A percentile compares a stretch with the other conserved stretches of the same genome.
phyloP scores from a whole-genome alignment of 352 stramenopile genomes.

The Pythium sukuiense region DNA sequence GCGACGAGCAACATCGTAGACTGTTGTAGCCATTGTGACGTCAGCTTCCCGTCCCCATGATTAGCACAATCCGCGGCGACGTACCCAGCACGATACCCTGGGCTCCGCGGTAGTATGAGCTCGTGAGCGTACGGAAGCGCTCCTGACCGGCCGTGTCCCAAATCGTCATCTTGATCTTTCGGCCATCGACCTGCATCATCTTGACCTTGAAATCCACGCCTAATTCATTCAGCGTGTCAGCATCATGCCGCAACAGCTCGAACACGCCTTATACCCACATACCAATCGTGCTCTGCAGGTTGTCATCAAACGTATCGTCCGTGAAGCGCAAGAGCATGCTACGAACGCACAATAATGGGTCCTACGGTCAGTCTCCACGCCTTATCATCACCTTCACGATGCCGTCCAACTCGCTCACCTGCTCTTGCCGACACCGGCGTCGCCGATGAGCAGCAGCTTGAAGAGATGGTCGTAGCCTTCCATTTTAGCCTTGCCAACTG shows the following conservation, averaged over 20 bases:
- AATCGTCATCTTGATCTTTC: constrained; percentile 98
- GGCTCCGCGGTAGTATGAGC: constrained; percentile 96
- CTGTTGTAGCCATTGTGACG: constrained; percentile 31
- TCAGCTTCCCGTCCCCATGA: constrained; percentile 9
- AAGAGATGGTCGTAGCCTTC: constrained; percentile 97
- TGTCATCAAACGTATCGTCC: constrained; percentile 97
- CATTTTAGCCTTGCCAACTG: constrained; percentile 32
- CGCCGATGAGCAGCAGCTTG: constrained; percentile 98
- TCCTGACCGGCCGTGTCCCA: constrained; percentile 99
- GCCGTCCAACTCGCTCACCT: constrained; percentile 47
- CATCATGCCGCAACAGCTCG: background rate
- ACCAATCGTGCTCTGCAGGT: constrained; percentile 98
- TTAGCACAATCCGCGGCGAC: constrained; percentile 10
- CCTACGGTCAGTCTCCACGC: background rate
- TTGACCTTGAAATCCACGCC: constrained; percentile 98
- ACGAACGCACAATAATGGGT: constrained; percentile 4
- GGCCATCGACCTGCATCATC: constrained; percentile 95
- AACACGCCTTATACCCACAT: constrained; percentile 16
- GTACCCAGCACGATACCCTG: constrained; percentile 96
- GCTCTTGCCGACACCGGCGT: constrained; percentile 97
- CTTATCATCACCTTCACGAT: background rate
- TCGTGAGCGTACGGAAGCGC: constrained; percentile 97
- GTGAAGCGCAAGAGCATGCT: constrained; percentile 98
- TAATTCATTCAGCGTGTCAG: constrained; percentile 16
- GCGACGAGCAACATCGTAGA: constrained; percentile 96